Base-by-base conservation (phyloP, 371 early-diverging fungal species). In the Apophysomyces elegans region DNA sequence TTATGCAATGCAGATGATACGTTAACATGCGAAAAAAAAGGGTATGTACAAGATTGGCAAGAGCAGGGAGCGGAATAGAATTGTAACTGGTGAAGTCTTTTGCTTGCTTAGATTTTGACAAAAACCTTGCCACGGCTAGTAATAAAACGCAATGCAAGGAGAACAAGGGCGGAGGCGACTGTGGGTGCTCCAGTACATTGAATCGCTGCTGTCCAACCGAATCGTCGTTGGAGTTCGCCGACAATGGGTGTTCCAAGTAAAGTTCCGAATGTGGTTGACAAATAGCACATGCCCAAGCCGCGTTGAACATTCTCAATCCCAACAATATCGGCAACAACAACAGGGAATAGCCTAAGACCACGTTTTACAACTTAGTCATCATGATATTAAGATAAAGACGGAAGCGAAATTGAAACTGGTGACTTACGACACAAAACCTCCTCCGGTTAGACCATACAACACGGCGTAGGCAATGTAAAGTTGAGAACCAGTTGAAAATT, bases 381-480 rank as follows among this genome's bases (percentile, higher is more conserved):
- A n/a, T 9, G 4, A n/a, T 1, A 47, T 7, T 14, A 7, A 47
- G 7, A 14, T 47, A 21, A 18, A 50, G 21, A 50, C 4, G 8
- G 32, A 26, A 26, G 3, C 2, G 32, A 26, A 3, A 26, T 26
- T 26, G 32, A 26, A 9, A 50, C n/a, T 18, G 54, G 9, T 21
- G 3, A 21, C 54, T 50, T 50, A 69, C 9, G 79, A 77, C 8
- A 83, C 76, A 56, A 79, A 85, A 0, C 79, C 86, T 9, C 88
- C 86, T 37, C 83, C 78, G n/a, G 81, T 79, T 7, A 86, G 68
- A 0, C 89, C 89, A 56, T 84, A 86, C 5, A 86, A 46, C 0
- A 77, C 71, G 36, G 74, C 75, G 39, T 61, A 79, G 0, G 61
- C 69, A 1, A 58, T 64, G 62, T 66, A 76, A 6, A 50, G 14